Evolutionary conservation across 768 basidiomycete species (phyloP), one percentile per base, ranked within the genome.

Genomic region (Hortiboletus campestris): DNA sequence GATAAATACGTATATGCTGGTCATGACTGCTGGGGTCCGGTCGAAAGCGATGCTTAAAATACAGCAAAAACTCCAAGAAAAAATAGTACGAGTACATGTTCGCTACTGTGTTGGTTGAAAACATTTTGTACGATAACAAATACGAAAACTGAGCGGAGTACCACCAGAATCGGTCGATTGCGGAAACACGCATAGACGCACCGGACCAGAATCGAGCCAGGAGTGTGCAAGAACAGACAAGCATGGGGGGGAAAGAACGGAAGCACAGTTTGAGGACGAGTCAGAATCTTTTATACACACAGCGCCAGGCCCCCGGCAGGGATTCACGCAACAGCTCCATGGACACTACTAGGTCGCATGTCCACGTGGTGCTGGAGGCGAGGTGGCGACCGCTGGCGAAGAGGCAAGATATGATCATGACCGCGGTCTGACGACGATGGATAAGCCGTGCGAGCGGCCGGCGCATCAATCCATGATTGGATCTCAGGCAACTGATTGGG

Each of bases 401-500:
- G 64, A 3, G 70, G 69, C 34, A 66, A 46, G 38, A 59, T 57
- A 38, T 64, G 64, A 28, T 71, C 72, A 20, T 73, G 72, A 19
- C 46, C 46, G n/a, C 70, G 70, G 50, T 74, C 70, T 12, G 68
- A 63, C 25, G 69, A 63, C 2, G 72, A 62, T 2, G 61, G 61
- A 46, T 67, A 70, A 20, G 63, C 67, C 13, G 64, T 58, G 51
- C 65, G 72, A 19, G 55, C 46, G 1, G 71, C 60, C 40, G 70
- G 63, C 14, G 69, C 61, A 67, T 73, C 74, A 60, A 78, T 77
- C 75, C 80, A 80, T 35, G 77, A 70, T 62, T 78, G 77, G 44
- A 82, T 73, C 56, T 76, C 79, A 25, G 80, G 78, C 32, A 82
- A 60, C 50, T 73, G 74, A 59, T 73, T 75, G 4, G 67, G 63